These are phyloP conservation scores for Stemphylium lycopersici DNA, from an alignment of 2,329 filamentous ascomycete species.

Conservation along the genomic window DNA sequence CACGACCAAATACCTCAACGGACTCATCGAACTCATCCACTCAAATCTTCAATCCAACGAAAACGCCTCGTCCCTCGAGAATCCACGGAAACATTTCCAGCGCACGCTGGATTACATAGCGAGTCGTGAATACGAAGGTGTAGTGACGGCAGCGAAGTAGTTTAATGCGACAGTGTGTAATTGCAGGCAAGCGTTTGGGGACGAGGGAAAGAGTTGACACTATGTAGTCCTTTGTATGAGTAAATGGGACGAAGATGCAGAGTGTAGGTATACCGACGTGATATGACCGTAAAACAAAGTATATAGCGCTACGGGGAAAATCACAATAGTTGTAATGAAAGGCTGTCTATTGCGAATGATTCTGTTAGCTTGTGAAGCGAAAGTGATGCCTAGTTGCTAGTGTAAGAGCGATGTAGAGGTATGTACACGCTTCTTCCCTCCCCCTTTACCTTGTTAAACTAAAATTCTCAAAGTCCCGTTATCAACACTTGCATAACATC, in stretches of 20 bases:
- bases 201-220: neutral
- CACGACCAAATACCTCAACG: slow-evolving; percentile 97
- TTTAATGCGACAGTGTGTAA: slow-evolving; percentile 2
- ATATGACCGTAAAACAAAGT: neutral
- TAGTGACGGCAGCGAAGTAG: slow-evolving; percentile 71
- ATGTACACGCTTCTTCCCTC: too few species aligned
- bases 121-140: slow-evolving; percentile 89
- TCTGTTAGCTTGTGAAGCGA: neutral
- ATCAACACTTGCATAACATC: too few species aligned
- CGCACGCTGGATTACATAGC: slow-evolving; percentile 93
- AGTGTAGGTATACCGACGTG: slow-evolving; percentile 5
- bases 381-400: neutral
- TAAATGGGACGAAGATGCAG: slow-evolving; percentile 9
- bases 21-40: slow-evolving; percentile 96
- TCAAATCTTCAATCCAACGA: slow-evolving; percentile 90
- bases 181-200: neutral
- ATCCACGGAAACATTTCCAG: slow-evolving; percentile 90
- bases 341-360: neutral
- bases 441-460: too few species aligned
- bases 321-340: slow-evolving; percentile 10
- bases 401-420: neutral
- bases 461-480: too few species aligned
- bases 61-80: slow-evolving; percentile 82
- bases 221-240: slow-evolving; percentile 15
- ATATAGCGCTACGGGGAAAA: slow-evolving; percentile 15